phyloP scores from a whole-genome alignment of 2,329 filamentous ascomycete species.

The Penicillium hordei region DNA sequence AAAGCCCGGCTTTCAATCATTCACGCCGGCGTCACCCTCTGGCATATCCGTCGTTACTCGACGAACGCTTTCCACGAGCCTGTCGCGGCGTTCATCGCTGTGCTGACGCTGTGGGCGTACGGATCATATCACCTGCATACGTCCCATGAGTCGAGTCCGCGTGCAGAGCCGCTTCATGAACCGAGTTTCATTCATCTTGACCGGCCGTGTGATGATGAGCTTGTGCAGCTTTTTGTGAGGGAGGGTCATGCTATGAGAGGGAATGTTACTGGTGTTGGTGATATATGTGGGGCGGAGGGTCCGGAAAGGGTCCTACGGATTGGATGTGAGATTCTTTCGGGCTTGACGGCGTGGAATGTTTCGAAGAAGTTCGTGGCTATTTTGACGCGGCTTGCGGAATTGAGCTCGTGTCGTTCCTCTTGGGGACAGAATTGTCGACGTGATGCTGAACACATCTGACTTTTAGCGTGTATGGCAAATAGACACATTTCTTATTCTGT shows the following conservation, averaged over 20 bases:
- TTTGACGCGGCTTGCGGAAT: constrained; percentile 34
- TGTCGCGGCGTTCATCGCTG: constrained; percentile 47
- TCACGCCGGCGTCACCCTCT: constrained; percentile 54
- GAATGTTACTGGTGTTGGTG: constrained; percentile 54
- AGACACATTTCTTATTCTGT: background rate
- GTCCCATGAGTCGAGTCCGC: constrained; percentile 33
- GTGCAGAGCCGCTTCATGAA: constrained; percentile 26
- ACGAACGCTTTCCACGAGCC: constrained; percentile 52
- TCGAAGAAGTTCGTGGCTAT: constrained; percentile 36
- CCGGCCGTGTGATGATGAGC: constrained; percentile 57
- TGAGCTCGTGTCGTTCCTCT: constrained; percentile 13
- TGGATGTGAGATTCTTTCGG: constrained; percentile 41
- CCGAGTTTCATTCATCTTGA: constrained; percentile 55
- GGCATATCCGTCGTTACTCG: constrained; percentile 54
- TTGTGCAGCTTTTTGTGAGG: constrained; percentile 57
- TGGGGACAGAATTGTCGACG: constrained; percentile 1
- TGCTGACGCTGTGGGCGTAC: constrained; percentile 52
- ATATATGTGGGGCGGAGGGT: constrained; percentile 45
- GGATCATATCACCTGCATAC: constrained; percentile 33
- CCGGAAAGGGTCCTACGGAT: constrained; percentile 41
- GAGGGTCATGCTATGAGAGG: constrained; percentile 52
- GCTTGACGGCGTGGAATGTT: constrained; percentile 38
- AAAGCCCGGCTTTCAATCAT: constrained; percentile 59
- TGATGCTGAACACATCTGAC: constrained; percentile 4
- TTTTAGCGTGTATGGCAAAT: background rate